Conservation (phyloP, 2,329 filamentous ascomycete species). For the Hysterium pulicare region DNA sequence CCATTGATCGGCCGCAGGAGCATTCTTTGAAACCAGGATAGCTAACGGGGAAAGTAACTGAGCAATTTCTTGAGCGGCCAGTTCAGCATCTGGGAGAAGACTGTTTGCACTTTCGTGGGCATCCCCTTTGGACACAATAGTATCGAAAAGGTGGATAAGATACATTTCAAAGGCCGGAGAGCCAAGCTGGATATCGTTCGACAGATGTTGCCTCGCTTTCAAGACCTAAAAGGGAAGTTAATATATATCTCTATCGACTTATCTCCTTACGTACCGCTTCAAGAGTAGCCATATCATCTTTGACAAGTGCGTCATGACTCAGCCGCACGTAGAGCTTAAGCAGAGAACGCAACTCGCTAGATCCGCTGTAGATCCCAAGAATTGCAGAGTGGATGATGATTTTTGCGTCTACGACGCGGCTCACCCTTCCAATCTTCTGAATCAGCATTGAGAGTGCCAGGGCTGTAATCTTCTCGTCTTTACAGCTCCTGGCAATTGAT, state of each 20-base stretch:
- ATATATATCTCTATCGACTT: neutral
- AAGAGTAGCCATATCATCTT: conserved; percentile 64
- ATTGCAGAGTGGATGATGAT: conserved; percentile 81
- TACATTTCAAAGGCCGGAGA: conserved; percentile 81
- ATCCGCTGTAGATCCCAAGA: conserved; percentile 72
- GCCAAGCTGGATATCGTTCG: conserved; percentile 62
- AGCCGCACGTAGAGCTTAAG: conserved; percentile 79
- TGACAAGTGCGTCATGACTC: conserved; percentile 67
- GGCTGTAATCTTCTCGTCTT: conserved; percentile 88
- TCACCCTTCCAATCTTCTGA: conserved; percentile 91
- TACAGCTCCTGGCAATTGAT: conserved; percentile 75
- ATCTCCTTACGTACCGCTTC: conserved; percentile 59
- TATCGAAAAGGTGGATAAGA: conserved; percentile 76
- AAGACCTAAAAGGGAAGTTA: conserved; percentile 54
- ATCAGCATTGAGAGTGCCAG: conserved; percentile 91
- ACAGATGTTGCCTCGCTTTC: conserved; percentile 76
- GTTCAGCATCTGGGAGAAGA: conserved; percentile 72
- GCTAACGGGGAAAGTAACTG: conserved; percentile 87
- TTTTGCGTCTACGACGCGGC: conserved; percentile 71
- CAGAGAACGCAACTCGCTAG: conserved; percentile 78
- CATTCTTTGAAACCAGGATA: conserved; percentile 64
- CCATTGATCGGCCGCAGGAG: conserved; percentile 58
- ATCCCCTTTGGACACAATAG: conserved; percentile 87
- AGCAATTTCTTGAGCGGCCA: conserved; percentile 81
- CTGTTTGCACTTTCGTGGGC: conserved; percentile 68